Base-by-base conservation (phyloP, 2,329 filamentous ascomycete genomes). In the Ophiobolus disseminans region DNA sequence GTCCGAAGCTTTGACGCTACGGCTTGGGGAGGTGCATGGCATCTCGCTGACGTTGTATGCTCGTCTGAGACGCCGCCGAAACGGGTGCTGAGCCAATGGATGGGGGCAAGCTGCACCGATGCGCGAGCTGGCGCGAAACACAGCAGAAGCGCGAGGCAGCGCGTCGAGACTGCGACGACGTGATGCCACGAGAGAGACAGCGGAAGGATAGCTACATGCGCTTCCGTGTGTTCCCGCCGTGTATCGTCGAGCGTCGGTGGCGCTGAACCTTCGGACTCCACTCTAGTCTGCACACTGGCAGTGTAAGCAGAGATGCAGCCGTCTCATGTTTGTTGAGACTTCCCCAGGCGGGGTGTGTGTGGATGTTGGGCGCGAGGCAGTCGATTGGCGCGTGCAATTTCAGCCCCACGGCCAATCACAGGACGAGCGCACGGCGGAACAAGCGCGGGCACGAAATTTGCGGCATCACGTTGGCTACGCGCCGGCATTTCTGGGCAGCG, bases 1-100 rank as follows among this genome's bases (percentile, higher is more conserved):
- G 62, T 58, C 60, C 55, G 53, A 51, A 56, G 60, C 56, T 60
- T 62, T 52, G 65, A 63, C 59, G 55, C 55, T 51, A 49, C 50
- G 49, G 53, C 56, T 52, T 38, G 45, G 38, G 30, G 21, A 50
- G 49, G 43, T 51, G 57, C 56, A 62, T 59, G 57, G 60, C 57
- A 59, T 55, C 36, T 44, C 38, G 61, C 64, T 65, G 58, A 65
- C 57, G 63, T 57, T 55, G 60, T 58, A 52, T 50, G 46, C 25
- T 42, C 20, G 37, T 52, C 59, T 68, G 65, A 69, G 66, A 71
- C 66, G 62, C 45, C 52, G 52, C 50, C 65, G 63, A 70, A 65
- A 70, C 68, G 54, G 39, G 39, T 46, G 49, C 42, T 58, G 46
- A 43, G 60, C 66, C 63, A 69, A 69, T 67, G 20, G 52, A 48